Evolutionary conservation across 352 stramenopile species (phyloP).

Genomic region (Phytopythium cucurbitacearum): DNA sequence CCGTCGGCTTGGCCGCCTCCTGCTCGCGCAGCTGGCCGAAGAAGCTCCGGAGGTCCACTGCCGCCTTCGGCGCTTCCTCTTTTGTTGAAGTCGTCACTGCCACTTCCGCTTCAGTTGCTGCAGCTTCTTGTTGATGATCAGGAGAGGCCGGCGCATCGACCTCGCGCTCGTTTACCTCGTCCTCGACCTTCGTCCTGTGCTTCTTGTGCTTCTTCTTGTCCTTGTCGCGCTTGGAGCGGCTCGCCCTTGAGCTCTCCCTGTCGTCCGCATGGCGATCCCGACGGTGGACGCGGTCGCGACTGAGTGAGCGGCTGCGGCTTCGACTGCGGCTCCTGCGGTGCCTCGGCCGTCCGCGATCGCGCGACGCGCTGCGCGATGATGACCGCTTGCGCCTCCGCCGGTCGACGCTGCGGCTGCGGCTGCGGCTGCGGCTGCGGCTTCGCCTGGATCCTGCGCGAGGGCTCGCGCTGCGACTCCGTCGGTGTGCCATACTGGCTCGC

Average conservation of each 20-base stretch:
- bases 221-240: conserved; percentile 18
- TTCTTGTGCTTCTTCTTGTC: conserved; percentile 26
- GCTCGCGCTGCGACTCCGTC: conserved; percentile 1
- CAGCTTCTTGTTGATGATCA: neutral
- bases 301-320: conserved; percentile 5
- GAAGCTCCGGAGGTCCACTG: conserved; percentile 40
- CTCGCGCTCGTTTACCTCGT: conserved; percentile 4
- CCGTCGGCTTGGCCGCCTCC: conserved; percentile 47
- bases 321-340: conserved; percentile 8
- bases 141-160: neutral
- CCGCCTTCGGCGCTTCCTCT: neutral
- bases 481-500: neutral
- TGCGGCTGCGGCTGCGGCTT: conserved; percentile 13
- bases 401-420: conserved; percentile 2
- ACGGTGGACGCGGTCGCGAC: conserved; percentile 5
- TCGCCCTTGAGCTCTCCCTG: conserved; percentile 16
- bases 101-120: conserved; percentile 2
- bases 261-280: conserved; percentile 8
- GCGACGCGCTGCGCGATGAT: conserved; percentile 8
- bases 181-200: conserved; percentile 10
- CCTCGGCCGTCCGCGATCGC: conserved; percentile 1
- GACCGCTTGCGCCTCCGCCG: conserved; percentile 10
- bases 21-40: conserved; percentile 63
- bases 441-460: neutral
- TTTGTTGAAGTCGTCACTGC: neutral